These are phyloP conservation scores for Talaromyces thailandensis DNA, from an alignment of 495 filamentous ascomycete genomes.

Conservation along the genomic window DNA sequence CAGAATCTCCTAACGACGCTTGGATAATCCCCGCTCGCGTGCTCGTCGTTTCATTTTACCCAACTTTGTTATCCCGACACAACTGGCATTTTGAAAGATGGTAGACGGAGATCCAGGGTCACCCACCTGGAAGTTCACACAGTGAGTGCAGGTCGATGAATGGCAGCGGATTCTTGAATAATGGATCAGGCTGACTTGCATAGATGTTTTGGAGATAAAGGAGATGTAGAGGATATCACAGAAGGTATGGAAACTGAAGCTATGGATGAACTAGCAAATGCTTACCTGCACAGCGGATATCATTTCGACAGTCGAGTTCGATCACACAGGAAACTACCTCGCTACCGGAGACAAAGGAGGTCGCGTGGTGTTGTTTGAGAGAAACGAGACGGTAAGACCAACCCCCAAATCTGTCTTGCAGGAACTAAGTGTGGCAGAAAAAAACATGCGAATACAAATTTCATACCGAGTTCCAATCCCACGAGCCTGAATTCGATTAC, in stretches of 20 bases:
- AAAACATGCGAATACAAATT: conserved; percentile 99
- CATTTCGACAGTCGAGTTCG: conserved; percentile 98
- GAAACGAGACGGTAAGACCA: conserved; percentile 77
- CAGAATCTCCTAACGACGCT: not conserved
- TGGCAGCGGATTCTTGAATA: not conserved
- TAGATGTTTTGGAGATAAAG: conserved; percentile 99
- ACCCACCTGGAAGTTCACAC: conserved; percentile 99
- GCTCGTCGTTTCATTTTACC: not conserved
- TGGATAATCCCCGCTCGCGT: not conserved
- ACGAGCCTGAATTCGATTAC: conserved; percentile 98
- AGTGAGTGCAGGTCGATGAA: conserved; percentile 57
- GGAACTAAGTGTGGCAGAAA: conserved; percentile 38
- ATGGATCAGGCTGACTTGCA: not conserved
- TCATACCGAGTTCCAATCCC: conserved; percentile 98
- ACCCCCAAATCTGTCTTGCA: not conserved
- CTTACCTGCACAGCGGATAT: conserved; percentile 67
- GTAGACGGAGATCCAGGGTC: conserved; percentile 88
- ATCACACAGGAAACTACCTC: conserved; percentile 96
- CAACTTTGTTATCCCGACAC: conserved; percentile 10
- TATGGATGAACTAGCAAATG: conserved; percentile 4
- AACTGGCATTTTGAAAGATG: conserved; percentile 59
- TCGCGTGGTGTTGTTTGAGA: conserved; percentile 90
- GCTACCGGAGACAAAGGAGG: conserved; percentile 98
- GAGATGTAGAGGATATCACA: conserved; percentile 98
- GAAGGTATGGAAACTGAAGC: conserved; percentile 60